Conservation (phyloP, 139 green algal species). For the Diplosphaera chodatii region DNA sequence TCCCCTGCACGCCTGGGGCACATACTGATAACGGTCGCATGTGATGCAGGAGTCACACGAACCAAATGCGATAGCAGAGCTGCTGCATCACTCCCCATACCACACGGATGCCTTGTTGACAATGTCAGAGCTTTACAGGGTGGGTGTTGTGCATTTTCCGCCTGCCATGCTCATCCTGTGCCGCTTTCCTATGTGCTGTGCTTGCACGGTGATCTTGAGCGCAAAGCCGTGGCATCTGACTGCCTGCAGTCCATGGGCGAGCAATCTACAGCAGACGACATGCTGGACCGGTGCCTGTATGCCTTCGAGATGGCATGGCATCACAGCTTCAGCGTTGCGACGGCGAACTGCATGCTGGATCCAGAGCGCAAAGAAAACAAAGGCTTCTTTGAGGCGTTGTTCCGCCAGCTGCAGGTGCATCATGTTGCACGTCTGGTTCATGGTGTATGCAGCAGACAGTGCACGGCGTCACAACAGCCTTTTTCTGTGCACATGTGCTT, state of each 20-base stretch:
- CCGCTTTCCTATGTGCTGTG: too few relatives aligned
- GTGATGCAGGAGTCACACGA: constrained; percentile 62
- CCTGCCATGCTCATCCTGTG: too few relatives aligned
- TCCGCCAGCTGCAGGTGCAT: constrained; percentile 55
- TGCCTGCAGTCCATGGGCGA: constrained; percentile 55
- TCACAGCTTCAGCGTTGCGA: constrained; percentile 59
- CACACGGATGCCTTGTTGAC: constrained; percentile 86
- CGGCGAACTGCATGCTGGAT: constrained; percentile 52
- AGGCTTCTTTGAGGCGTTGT: constrained; percentile 81
- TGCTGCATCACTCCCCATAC: constrained; percentile 70
- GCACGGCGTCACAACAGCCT: too few relatives aligned
- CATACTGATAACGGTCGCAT: too few relatives aligned
- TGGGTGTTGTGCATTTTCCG: too few relatives aligned
- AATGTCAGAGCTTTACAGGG: constrained; percentile 79
- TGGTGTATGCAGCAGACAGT: too few relatives aligned
- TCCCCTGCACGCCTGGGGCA: too few relatives aligned
- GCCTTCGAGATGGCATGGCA: constrained; percentile 79
- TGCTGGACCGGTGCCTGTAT: constrained; percentile 73
- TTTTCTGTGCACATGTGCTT: too few relatives aligned
- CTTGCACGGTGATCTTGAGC: too few relatives aligned
- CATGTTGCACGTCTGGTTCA: too few relatives aligned
- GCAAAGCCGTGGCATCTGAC: too few relatives aligned
- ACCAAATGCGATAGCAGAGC: constrained; percentile 60
- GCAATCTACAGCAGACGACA: constrained; percentile 56
- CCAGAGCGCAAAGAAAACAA: constrained; percentile 57